A percentile compares a stretch with the other conserved stretches of the same genome.
Evolutionary conservation across 2,329 filamentous ascomycete species (phyloP).

Genomic region (Fusarium tjaetaba): DNA sequence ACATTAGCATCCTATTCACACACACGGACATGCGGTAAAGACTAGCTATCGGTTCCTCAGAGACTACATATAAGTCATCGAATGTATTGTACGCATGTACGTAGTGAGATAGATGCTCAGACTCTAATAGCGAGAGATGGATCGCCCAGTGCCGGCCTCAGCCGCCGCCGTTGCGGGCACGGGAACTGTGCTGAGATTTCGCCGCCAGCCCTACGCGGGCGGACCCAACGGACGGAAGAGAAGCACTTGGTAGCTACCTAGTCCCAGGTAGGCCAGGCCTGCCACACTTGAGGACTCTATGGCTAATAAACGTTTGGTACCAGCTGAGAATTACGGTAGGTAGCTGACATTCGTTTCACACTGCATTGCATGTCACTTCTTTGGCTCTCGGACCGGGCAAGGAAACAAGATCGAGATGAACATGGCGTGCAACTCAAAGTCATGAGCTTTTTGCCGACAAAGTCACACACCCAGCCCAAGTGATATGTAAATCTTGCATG

Average conservation of each 20-base stretch:
- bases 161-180: conserved; percentile 29
- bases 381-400: not conserved
- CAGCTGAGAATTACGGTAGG: not conserved
- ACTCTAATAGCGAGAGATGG: conserved; percentile 10
- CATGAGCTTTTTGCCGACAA: conserved; percentile 5
- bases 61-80: not conserved
- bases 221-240: conserved; percentile 2
- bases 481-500: not conserved
- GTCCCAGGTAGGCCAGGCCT: not conserved
- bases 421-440: not conserved
- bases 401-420: not conserved
- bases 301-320: not conserved
- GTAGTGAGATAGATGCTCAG: conserved; percentile 8
- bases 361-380: not conserved
- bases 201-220: conserved; percentile 30
- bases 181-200: not conserved
- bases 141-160: conserved; percentile 27
- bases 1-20: not conserved
- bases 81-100: not conserved
- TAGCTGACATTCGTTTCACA: conserved; percentile 1
- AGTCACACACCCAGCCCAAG: not conserved
- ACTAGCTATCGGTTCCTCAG: not conserved
- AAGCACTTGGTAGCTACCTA: not conserved
- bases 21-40: not conserved
- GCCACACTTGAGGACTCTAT: too few species aligned